phyloP scores from a whole-genome alignment of 108 stramenopile species.

The Thalassiosira profunda region DNA sequence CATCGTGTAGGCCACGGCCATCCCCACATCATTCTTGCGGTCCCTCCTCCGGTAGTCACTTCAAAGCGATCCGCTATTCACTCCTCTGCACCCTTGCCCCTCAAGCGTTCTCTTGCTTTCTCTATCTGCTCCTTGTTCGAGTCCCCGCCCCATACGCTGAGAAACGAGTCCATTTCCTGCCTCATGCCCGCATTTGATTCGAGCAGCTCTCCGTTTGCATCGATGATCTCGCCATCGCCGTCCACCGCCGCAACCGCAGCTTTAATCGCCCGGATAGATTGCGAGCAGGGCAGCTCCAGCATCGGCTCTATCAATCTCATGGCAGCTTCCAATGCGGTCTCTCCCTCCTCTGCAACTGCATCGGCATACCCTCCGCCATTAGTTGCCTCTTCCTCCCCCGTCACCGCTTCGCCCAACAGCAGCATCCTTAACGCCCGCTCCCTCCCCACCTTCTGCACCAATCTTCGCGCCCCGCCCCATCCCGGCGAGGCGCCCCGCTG shows the following conservation, averaged over 20 bases:
- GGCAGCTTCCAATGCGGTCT: constrained; percentile 32
- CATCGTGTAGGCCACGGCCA: too few relatives aligned
- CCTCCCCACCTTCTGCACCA: constrained; percentile 31
- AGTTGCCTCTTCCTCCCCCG: constrained; percentile 26
- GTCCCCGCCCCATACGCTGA: constrained; percentile 39
- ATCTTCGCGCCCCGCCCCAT: constrained; percentile 42
- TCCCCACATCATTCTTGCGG: too few relatives aligned
- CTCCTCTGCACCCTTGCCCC: too few relatives aligned
- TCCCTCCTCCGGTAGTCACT: too few relatives aligned
- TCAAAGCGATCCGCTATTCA: too few relatives aligned
- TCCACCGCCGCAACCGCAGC: constrained; percentile 29
- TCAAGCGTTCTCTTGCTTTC: constrained; percentile 22
- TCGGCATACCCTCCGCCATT: constrained; percentile 21
- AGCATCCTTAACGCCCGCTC: constrained; percentile 36
- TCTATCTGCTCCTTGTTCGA: constrained; percentile 30
- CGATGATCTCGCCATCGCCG: constrained; percentile 36
- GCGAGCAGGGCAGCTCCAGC: constrained; percentile 34
- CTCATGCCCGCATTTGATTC: constrained; percentile 24
- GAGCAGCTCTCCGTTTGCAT: constrained; percentile 3
- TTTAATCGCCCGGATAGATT: constrained; percentile 40
- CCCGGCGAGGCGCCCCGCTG: constrained; percentile 35
- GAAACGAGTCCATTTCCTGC: constrained; percentile 32
- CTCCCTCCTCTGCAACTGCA: constrained; percentile 26
- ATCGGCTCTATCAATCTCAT: constrained; percentile 38
- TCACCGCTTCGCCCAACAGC: constrained; percentile 26